Conservation (phyloP, 1,284 basidiomycete genomes). For the Ceratobasidium papillatum region DNA sequence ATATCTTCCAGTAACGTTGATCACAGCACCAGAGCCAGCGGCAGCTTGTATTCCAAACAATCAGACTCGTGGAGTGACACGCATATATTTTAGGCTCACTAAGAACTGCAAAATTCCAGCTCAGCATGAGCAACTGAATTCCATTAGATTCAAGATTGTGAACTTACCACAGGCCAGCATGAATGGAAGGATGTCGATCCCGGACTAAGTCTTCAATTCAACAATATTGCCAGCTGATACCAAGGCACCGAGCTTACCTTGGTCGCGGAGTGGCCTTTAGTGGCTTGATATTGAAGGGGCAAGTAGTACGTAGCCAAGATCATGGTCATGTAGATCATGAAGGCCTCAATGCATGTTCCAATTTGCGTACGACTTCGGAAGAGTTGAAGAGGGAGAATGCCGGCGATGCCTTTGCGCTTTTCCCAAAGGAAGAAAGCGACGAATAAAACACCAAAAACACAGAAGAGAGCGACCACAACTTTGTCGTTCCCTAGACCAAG, state of each 20-base stretch:
- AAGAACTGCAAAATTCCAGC: slow-evolving; percentile 4
- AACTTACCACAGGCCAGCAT: slow-evolving; percentile 48
- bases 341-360: slow-evolving; percentile 46
- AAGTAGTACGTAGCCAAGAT: slow-evolving; percentile 48
- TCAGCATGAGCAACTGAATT: slow-evolving; percentile 36
- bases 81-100: slow-evolving; percentile 19
- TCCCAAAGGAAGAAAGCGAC: slow-evolving; percentile 54
- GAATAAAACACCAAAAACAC: slow-evolving; percentile 52
- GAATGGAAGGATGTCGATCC: slow-evolving; percentile 57
- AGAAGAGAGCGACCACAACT: slow-evolving; percentile 46
- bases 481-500: slow-evolving; percentile 46
- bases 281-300: slow-evolving; percentile 52
- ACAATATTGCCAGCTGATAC: not conserved
- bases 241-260: not conserved
- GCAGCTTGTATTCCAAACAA: slow-evolving; percentile 49
- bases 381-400: slow-evolving; percentile 49
- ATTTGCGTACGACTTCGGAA: slow-evolving; percentile 49
- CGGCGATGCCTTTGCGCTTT: slow-evolving; percentile 51
- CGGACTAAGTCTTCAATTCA: slow-evolving; percentile 47
- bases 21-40: slow-evolving; percentile 52
- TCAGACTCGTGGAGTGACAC: slow-evolving; percentile 33
- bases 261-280: slow-evolving; percentile 51
- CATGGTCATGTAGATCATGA: slow-evolving; percentile 55
- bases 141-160: not conserved
- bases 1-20: slow-evolving; percentile 53